phyloP scores from a whole-genome alignment of 2,329 filamentous ascomycete genomes.

The Pyricularia sp. region DNA sequence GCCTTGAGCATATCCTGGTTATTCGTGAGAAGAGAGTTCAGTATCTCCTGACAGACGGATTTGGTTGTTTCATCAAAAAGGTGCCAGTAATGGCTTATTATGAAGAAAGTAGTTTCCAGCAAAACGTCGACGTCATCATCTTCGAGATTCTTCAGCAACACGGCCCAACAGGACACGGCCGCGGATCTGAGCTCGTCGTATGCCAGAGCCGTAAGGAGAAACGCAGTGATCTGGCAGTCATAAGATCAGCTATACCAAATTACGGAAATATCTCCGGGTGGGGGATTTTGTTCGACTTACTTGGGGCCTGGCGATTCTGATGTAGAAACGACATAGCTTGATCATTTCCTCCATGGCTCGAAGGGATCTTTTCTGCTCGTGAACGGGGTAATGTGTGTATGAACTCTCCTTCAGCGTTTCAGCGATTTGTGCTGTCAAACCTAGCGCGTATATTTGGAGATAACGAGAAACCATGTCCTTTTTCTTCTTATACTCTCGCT shows the following conservation, averaged over 20 bases:
- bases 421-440: conserved; percentile 72
- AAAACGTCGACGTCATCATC: conserved; percentile 62
- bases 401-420: conserved; percentile 60
- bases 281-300: conserved; percentile 30
- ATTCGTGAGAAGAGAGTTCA: conserved; percentile 52
- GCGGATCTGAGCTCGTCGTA: conserved; percentile 61
- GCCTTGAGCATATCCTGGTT: conserved; percentile 48
- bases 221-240: conserved; percentile 66
- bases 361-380: conserved; percentile 66
- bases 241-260: neutral
- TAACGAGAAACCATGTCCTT: conserved; percentile 56
- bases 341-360: conserved; percentile 83
- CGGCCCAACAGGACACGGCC: conserved; percentile 74
- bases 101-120: conserved; percentile 79
- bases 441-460: conserved; percentile 71
- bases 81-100: conserved; percentile 72
- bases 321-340: conserved; percentile 55
- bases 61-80: conserved; percentile 49
- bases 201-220: conserved; percentile 70
- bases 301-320: conserved; percentile 74
- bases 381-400: conserved; percentile 36
- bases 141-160: conserved; percentile 61
- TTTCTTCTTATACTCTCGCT: conserved; percentile 28
- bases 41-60: conserved; percentile 44
- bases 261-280: neutral